Evolutionary conservation across 768 basidiomycete species (phyloP).

Genomic region (Lyophyllum semitale): DNA sequence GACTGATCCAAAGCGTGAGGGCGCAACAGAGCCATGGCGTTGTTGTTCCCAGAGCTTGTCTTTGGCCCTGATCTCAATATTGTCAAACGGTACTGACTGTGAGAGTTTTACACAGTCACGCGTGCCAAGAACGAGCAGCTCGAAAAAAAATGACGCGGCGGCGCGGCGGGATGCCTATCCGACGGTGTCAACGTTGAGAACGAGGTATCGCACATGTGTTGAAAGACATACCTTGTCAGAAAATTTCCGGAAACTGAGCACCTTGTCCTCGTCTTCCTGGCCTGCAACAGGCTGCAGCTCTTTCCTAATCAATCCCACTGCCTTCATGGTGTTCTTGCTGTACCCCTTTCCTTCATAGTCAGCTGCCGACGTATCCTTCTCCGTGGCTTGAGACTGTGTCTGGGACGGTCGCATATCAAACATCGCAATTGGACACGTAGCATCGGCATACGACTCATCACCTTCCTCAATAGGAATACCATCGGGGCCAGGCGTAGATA

Average conservation of each 20-base stretch:
- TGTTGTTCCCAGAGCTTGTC: slow-evolving; percentile 84
- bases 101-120: slow-evolving; percentile 85
- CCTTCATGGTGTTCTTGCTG: slow-evolving; percentile 88
- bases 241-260: slow-evolving; percentile 77
- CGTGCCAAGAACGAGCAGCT: slow-evolving; percentile 91
- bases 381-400: slow-evolving; percentile 49
- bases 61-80: slow-evolving; percentile 83
- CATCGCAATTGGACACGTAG: slow-evolving; percentile 74
- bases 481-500: slow-evolving; percentile 70
- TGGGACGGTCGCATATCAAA: slow-evolving; percentile 66
- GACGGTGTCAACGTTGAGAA: slow-evolving; percentile 6
- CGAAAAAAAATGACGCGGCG: slow-evolving; percentile 97
- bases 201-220: neutral
- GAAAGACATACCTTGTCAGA: slow-evolving; percentile 64
- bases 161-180: slow-evolving; percentile 84
- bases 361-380: slow-evolving; percentile 37
- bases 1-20: slow-evolving; percentile 27
- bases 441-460: slow-evolving; percentile 69
- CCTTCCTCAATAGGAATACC: slow-evolving; percentile 52
- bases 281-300: slow-evolving; percentile 61
- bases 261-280: slow-evolving; percentile 54
- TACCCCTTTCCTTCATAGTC: slow-evolving; percentile 71
- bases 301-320: slow-evolving; percentile 70
- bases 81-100: slow-evolving; percentile 76
- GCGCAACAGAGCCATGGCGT: slow-evolving; percentile 29